Evolutionary conservation across 1,139 yeast species (phyloP), one percentile per base, ranked within the genome.

Genomic region (Candida glucosophila): DNA sequence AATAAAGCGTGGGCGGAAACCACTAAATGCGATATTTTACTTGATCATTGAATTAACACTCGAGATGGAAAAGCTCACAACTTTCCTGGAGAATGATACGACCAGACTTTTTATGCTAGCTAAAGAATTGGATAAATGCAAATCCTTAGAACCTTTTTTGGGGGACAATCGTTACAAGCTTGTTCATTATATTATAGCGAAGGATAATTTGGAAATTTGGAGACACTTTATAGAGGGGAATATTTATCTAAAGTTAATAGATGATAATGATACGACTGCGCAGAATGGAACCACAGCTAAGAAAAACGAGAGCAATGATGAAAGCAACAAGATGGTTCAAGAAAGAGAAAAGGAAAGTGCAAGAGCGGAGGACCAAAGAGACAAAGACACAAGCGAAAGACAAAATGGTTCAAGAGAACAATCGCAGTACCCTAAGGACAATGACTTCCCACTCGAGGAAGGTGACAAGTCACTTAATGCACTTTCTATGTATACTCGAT

Each of bases 401-500:
- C 9, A 19, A 7, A 10, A 19, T 11, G 13, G 12, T 10, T 8
- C 9, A 10, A 7, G 12, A 7, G 21, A 19, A 7, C 8, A 19
- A 10, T 7, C 9, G 7, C 12, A 19, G 12, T n/a, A 26, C 17
- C 38, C 31, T 8, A 30, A 30, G 11, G 36, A 34, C 14, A 40
- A 31, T 23, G 33, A 25, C 7, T 20, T 15, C 20, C 9, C 21
- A 7, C 8, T 19, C 12, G 12, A 11, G 49, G 73, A 59, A 47
- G 83, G 67, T 15, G 43, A 37, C 41, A 61, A 43, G 14, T 67
- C 77, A 25, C 55, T 74, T 10, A 68, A 69, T 29, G 57, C 66
- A 28, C 51, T 79, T 24, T 77, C 85, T 3, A 54, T 79, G 27
- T 79, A 76, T 35, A 52, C 79, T 19, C 58, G 90, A 37, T 79